These are phyloP conservation scores for Podospora anserina DNA, from an alignment of 495 filamentous ascomycete species.

Conservation along the genomic window DNA sequence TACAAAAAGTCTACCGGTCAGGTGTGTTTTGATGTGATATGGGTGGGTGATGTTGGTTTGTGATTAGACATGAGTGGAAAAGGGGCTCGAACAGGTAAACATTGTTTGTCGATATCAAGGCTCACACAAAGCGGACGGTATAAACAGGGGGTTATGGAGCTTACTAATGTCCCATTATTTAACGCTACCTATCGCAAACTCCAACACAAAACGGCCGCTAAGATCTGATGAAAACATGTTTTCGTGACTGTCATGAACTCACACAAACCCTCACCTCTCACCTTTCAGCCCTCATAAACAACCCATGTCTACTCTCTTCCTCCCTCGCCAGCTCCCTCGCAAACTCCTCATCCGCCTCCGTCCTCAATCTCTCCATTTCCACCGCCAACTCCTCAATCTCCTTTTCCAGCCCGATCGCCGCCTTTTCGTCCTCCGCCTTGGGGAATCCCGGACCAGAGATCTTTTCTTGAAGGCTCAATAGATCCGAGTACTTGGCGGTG, in stretches of 20 bases:
- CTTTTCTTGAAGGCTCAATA: constrained; percentile 18
- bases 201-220: no score
- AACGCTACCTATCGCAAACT: no score
- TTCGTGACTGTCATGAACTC: no score
- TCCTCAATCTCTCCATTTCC: constrained; percentile 23
- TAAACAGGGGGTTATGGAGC: no score
- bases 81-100: no score
- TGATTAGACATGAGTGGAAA: neutral
- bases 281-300: neutral
- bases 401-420: constrained; percentile 23
- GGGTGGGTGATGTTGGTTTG: neutral
- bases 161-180: no score
- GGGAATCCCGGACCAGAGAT: constrained; percentile 3
- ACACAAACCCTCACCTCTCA: neutral
- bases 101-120: no score
- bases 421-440: constrained; percentile 8
- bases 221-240: no score
- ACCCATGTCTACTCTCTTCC: constrained; percentile 7
- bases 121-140: no score
- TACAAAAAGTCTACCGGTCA: neutral
- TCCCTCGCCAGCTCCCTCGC: constrained; percentile 35
- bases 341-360: constrained; percentile 37
- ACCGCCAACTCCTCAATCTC: constrained; percentile 30
- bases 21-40: neutral
- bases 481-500: constrained; percentile 22